A percentile compares a stretch with the other conserved stretches of the same genome.
Evolutionary conservation across 164 flowering plant genomes (phyloP).

Genomic region (Saururus chinensis): DNA sequence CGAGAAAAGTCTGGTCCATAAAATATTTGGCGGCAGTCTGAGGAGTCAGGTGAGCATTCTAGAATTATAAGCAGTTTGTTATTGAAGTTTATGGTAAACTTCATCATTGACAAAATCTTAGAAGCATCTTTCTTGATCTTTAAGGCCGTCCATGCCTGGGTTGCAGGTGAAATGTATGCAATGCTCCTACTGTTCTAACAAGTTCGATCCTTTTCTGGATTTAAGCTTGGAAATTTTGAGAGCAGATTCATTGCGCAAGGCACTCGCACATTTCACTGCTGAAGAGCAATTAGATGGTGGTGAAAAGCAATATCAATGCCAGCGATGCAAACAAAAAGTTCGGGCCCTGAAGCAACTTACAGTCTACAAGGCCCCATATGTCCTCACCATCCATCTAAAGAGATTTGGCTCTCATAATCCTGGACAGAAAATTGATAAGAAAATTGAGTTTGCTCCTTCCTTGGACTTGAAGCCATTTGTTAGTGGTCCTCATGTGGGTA

Average conservation of each 20-base stretch:
- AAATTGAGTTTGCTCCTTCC: slow-evolving; percentile 48
- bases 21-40: slow-evolving; percentile 90
- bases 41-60: slow-evolving; percentile 65
- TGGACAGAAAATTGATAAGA: slow-evolving; percentile 75
- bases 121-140: background rate
- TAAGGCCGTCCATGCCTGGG: background rate
- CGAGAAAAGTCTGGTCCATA: slow-evolving; percentile 95
- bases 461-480: slow-evolving; percentile 80
- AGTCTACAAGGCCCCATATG: slow-evolving; percentile 81
- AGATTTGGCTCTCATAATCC: slow-evolving; percentile 62
- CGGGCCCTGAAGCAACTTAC: slow-evolving; percentile 87
- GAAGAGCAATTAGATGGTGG: slow-evolving; percentile 86
- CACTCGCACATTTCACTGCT: slow-evolving; percentile 70
- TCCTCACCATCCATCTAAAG: slow-evolving; percentile 83
- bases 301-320: slow-evolving; percentile 75
- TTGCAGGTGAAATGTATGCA: slow-evolving; percentile 86
- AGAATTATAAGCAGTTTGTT: background rate
- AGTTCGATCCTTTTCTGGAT: slow-evolving; percentile 88
- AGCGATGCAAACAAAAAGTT: slow-evolving; percentile 87
- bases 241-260: slow-evolving; percentile 73
- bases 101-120: too few relatives aligned
- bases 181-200: slow-evolving; percentile 72
- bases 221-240: slow-evolving; percentile 81
- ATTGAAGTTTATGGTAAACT: background rate
- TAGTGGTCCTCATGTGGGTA: slow-evolving; percentile 74